Conservation (phyloP, 352 stramenopile genomes). For the Blastocystis hominis region DNA sequence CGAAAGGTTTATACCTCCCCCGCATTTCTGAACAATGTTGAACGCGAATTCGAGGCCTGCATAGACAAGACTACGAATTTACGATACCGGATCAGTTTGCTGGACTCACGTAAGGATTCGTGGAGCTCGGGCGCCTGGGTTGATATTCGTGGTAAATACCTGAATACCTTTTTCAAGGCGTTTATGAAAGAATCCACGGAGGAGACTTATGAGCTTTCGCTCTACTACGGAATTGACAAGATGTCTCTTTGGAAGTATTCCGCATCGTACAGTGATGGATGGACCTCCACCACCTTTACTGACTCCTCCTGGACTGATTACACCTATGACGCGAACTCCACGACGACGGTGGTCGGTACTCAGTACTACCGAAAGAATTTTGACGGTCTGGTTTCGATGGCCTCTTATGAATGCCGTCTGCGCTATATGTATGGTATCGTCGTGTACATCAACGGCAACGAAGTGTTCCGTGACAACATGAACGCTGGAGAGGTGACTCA, state of each 20-base stretch:
- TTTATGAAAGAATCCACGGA: neutral
- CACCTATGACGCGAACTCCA: neutral
- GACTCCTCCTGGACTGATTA: neutral
- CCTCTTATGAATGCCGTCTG: neutral
- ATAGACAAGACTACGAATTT: neutral
- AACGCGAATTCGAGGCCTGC: neutral
- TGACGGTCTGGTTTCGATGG: neutral
- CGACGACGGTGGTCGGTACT: neutral
- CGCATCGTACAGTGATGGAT: neutral
- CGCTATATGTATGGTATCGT: neutral
- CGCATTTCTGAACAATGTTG: neutral
- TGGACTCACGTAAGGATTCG: neutral
- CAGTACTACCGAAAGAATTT: slow-evolving; percentile 1
- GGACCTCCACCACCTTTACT: neutral
- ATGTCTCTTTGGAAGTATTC: neutral
- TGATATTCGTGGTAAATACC: neutral
- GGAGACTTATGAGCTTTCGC: neutral
- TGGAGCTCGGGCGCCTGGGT: slow-evolving; percentile 8
- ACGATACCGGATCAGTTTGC: neutral
- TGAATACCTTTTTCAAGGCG: neutral
- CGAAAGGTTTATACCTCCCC: neutral
- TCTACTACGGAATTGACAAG: slow-evolving; percentile 10
- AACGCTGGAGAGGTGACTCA: neutral
- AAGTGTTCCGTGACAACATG: slow-evolving; percentile 25
- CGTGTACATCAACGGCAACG: slow-evolving; percentile 6